These are phyloP conservation scores for Candida sojae DNA, from an alignment of 1,139 yeast genomes.

Conservation along the genomic window DNA sequence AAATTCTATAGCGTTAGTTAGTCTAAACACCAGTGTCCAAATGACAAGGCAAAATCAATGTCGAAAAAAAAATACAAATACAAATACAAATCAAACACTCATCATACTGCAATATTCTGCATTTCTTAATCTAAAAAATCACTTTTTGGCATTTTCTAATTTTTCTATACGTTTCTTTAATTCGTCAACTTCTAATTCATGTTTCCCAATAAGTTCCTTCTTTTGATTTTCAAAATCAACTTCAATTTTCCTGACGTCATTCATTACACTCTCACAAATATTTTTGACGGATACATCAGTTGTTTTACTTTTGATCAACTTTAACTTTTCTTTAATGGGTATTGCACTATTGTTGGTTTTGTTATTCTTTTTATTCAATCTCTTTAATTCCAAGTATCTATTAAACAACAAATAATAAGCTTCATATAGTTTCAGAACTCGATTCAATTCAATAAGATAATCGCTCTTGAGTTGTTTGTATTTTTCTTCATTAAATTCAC, in stretches of 20 bases:
- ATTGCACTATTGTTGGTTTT: slow-evolving; percentile 1
- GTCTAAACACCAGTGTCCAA: no score
- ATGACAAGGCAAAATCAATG: no score
- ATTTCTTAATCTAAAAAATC: neutral
- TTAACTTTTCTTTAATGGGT: slow-evolving; percentile 23
- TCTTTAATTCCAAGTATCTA: slow-evolving; percentile 42
- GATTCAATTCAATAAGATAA: slow-evolving; percentile 31
- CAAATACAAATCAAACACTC: neutral
- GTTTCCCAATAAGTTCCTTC: neutral
- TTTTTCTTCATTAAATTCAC: slow-evolving; percentile 8
- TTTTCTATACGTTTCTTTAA: neutral
- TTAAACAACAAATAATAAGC: slow-evolving; percentile 42
- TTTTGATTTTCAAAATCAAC: neutral
- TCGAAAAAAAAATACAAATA: neutral
- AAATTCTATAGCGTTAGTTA: no score
- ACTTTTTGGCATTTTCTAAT: neutral
- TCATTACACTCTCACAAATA: slow-evolving; percentile 25
- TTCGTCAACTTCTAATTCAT: neutral
- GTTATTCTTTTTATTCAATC: neutral
- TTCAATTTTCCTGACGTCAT: slow-evolving; percentile 15
- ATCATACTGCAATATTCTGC: neutral
- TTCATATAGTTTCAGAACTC: slow-evolving; percentile 31
- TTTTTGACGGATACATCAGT: slow-evolving; percentile 23
- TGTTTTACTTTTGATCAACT: slow-evolving; percentile 24
- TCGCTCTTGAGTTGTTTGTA: slow-evolving; percentile 29